Percentiles rank a stretch among this genome's conserved stretches.
phyloP scores from a whole-genome alignment of 495 filamentous ascomycete genomes.

The Ramalina peruviana region DNA sequence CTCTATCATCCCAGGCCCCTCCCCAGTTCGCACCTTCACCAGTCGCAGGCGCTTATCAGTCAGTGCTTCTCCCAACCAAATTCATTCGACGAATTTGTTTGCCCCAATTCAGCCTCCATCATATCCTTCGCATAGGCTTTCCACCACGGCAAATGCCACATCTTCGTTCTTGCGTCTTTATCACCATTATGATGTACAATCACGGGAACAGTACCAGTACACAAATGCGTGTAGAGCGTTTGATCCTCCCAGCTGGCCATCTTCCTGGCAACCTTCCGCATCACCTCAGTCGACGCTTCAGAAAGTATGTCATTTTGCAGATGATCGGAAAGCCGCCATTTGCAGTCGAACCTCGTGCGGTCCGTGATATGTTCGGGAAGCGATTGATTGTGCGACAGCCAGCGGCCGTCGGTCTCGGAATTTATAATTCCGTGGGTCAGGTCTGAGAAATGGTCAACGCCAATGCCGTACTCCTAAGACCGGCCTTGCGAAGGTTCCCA shows the following conservation, averaged over 20 bases:
- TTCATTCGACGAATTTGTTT: too few relatives aligned
- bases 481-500: not conserved
- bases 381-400: not conserved
- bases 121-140: not conserved
- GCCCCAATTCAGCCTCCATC: not conserved
- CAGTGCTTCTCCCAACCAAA: too few relatives aligned
- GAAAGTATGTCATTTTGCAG: too few relatives aligned
- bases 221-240: slow-evolving; percentile 1
- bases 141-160: slow-evolving; percentile 3
- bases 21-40: too few relatives aligned
- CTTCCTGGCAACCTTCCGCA: too few relatives aligned
- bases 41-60: too few relatives aligned
- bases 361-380: not conserved
- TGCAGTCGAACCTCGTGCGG: slow-evolving; percentile 2
- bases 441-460: slow-evolving; percentile 2
- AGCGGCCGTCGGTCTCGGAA: slow-evolving; percentile 1
- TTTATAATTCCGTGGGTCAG: slow-evolving; percentile 1
- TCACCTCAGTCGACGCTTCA: too few relatives aligned
- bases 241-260: too few relatives aligned
- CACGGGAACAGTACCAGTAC: not conserved
- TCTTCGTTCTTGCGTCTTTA: not conserved
- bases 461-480: slow-evolving; percentile 1
- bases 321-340: not conserved
- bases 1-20: too few relatives aligned
- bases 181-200: slow-evolving; percentile 6